Conservation (phyloP, 2,329 filamentous ascomycete genomes). For the Bipolaris sorokiniana region DNA sequence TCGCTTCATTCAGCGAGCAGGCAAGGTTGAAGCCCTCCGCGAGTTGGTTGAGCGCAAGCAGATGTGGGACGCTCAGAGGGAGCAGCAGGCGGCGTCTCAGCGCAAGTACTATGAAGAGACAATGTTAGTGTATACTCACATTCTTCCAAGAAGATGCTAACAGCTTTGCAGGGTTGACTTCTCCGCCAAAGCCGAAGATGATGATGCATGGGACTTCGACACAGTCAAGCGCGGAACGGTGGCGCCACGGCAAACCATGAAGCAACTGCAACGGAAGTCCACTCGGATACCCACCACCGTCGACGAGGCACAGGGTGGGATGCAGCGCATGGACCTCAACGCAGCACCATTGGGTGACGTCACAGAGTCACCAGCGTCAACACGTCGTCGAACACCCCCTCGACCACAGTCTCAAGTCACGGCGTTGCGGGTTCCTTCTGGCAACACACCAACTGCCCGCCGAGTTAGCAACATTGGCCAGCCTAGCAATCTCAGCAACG, state of each 20-base stretch:
- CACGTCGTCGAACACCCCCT: constrained; percentile 36
- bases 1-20: constrained; percentile 84
- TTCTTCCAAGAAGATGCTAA: constrained; percentile 17
- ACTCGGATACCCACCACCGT: constrained; percentile 52
- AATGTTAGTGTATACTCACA: constrained; percentile 57
- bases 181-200: constrained; percentile 69
- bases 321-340: constrained; percentile 53
- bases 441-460: constrained; percentile 52
- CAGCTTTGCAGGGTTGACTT: constrained; percentile 64
- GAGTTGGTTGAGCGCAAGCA: constrained; percentile 85
- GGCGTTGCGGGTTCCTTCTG: constrained; percentile 44
- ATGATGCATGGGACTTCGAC: constrained; percentile 95
- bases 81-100: constrained; percentile 62
- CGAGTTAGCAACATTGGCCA: constrained; percentile 47
- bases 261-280: constrained; percentile 56
- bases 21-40: constrained; percentile 85
- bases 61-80: constrained; percentile 77
- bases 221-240: constrained; percentile 78
- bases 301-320: constrained; percentile 44
- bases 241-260: constrained; percentile 57
- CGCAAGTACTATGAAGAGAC: constrained; percentile 94
- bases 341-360: constrained; percentile 51
- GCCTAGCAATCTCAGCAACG: constrained; percentile 52
- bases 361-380: constrained; percentile 46
- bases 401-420: constrained; percentile 50